Base-by-base conservation (phyloP, 495 filamentous ascomycete genomes). In the Pseudoneurospora amorphoporcata region DNA sequence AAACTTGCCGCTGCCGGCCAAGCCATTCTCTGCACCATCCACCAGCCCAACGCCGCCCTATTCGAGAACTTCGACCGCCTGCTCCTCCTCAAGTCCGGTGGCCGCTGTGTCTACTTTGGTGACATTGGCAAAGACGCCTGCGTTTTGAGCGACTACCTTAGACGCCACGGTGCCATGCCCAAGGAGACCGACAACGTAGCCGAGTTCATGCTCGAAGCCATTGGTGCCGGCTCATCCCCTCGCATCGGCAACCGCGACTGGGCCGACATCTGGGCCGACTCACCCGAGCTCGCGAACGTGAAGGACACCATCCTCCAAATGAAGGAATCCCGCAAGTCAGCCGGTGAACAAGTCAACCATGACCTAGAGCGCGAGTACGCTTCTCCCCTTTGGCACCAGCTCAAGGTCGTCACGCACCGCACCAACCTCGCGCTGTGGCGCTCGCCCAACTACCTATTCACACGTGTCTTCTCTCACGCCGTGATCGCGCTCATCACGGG, bases 1-100 rank as follows among this genome's bases (percentile, higher is more conserved):
- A 97, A 96, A 82, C 86, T 97, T 10, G 90, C 94, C 1, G 88
- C 87, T 1, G 89, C 90, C 45, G 94, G 94, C 2, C 94, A 97
- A 76, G 93, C 94, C 19, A 92, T 97, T 78, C 87, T 97, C 2
- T 94, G 92, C 81, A 97, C 94, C 0, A 98, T 97, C 74, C 94
- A 97, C 79, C 94, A 98, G 75, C 94, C 94, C 17, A 92, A 92
- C 77, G 89, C 92, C 4, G 90, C 92, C 0, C 85, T 98, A 0
- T 97, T 98, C 75, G 90, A 95, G 77, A 90, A 92, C 75, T 93
- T 86, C 76, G 92, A 94, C 76, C 86, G 87, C 9, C 81, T 95
- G 1, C 81, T 95, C 4, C 82, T 93, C 0, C 85, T 95, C 17
- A 86, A 90, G 72, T 83, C 82, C 35, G 92, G 91, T 10, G 92